These are phyloP conservation scores for Myrica gale DNA, from an alignment of 306 rosid species.

Conservation along the genomic window DNA sequence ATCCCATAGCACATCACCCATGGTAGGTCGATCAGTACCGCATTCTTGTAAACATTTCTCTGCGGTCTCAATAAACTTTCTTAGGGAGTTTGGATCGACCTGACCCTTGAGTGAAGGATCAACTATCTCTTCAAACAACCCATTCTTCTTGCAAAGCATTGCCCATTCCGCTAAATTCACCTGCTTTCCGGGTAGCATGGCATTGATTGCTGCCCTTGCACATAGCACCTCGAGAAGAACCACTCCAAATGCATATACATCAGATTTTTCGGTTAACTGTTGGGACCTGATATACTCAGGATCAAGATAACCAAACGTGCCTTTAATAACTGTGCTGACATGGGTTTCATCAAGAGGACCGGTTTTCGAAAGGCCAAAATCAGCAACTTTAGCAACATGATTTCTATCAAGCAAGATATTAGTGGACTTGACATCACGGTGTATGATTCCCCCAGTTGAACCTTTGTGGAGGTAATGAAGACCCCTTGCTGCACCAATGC, in stretches of 20 bases:
- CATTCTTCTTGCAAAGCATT: conserved; percentile 43
- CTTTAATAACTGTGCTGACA: conserved; percentile 51
- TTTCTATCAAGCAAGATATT: conserved; percentile 49
- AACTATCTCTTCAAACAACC: conserved; percentile 40
- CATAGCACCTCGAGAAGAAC: conserved; percentile 51
- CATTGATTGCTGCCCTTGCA: conserved; percentile 46
- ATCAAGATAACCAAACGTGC: conserved; percentile 57
- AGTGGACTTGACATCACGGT: conserved; percentile 54
- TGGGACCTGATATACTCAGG: conserved; percentile 47
- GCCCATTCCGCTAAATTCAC: conserved; percentile 56
- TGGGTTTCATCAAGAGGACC: conserved; percentile 42
- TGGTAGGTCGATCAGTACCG: conserved; percentile 41
- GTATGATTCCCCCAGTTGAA: conserved; percentile 50
- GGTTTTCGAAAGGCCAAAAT: conserved; percentile 52
- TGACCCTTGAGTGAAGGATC: conserved; percentile 43
- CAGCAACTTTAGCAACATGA: conserved; percentile 50
- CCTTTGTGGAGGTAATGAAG: conserved; percentile 59
- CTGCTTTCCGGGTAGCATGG: conserved; percentile 43
- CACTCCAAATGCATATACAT: conserved; percentile 34
- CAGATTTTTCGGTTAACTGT: conserved; percentile 39
- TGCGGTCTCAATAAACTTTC: conserved; percentile 42
- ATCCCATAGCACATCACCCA: conserved; percentile 60
- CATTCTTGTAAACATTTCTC: conserved; percentile 48
- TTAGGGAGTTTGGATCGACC: conserved; percentile 42
- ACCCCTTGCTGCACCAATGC: conserved; percentile 55